Evolutionary conservation across 441 rosid genomes (phyloP).

Genomic region (Arabidopsis hybrid): DNA sequence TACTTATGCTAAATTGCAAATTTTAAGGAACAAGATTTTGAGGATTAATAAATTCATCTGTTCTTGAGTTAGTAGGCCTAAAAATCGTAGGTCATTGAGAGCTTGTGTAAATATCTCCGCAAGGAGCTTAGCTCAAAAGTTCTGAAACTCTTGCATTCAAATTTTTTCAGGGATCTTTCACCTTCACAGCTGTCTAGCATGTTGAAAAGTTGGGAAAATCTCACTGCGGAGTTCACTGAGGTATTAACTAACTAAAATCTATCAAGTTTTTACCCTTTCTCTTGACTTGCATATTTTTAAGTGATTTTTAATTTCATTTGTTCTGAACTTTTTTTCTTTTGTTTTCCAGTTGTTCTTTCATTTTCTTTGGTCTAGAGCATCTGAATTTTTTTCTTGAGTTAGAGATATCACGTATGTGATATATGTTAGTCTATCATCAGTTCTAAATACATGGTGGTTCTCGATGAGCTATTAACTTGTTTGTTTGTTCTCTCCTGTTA

Average conservation of each 20-base stretch:
- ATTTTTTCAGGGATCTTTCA: constrained; percentile 76
- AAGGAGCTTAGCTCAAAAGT: constrained; percentile 32
- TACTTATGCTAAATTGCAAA: constrained; percentile 26
- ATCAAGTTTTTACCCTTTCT: neutral
- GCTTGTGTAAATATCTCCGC: constrained; percentile 24
- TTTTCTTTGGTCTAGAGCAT: constrained; percentile 25
- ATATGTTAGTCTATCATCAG: constrained; percentile 10
- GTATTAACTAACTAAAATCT: constrained; percentile 48
- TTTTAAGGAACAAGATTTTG: constrained; percentile 12
- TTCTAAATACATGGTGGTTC: neutral
- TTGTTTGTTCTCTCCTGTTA: constrained; percentile 46
- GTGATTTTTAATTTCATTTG: neutral
- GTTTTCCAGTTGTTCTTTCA: constrained; percentile 28
- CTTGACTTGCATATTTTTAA: constrained; percentile 23
- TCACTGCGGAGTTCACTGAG: constrained; percentile 60
- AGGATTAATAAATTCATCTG: neutral
- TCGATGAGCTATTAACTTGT: constrained; percentile 17
- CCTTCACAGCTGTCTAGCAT: constrained; percentile 54
- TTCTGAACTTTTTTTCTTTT: neutral
- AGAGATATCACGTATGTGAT: constrained; percentile 7
- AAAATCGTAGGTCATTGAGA: constrained; percentile 13
- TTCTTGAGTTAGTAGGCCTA: constrained; percentile 19
- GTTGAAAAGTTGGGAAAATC: constrained; percentile 76
- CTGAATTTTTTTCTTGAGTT: constrained; percentile 18
- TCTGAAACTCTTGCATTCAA: constrained; percentile 41